Base-by-base conservation (phyloP, 2,329 filamentous ascomycete genomes). In the Raffaelea ambrosiae region DNA sequence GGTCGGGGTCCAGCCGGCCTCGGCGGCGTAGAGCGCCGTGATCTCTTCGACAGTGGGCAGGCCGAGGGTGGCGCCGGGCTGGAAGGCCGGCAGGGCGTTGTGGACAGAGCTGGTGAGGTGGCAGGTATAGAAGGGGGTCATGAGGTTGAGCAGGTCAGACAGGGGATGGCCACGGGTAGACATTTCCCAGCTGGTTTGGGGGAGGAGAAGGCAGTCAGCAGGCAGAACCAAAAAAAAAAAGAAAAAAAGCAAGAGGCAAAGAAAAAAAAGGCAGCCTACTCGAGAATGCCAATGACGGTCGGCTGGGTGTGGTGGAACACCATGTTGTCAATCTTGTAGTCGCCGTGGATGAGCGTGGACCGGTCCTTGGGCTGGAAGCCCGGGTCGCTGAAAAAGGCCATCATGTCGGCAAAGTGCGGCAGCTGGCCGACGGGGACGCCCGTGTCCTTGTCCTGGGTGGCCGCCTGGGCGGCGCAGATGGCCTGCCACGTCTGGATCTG, bases 81-180 rank as follows among this genome's bases (percentile, higher is more conserved):
- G 66, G 66, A 91, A 91, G 18, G 68, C 73, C 20, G 62, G 59
- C 53, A 67, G 53, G 59, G 63, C 53, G 53, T 59, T 55, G 53
- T 58, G 51, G 49, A 60, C 51, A 41, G 46, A 26, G 20, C 54
- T 29, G 26, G 26, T 18, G 46, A 66, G 56, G 31, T 54, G 55
- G 26, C 64, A 65, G 31, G 62, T 65, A 64, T 71, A 57, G 56
- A 69, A 77, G 9, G 74, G 74, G 8, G 69, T 70, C 22, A 83
- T 64, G 18, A 97, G 72, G 66, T 97, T 97, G 64, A 83, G 83
- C 38, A 97, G 71, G 63, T 98, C 93, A 5, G 86, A 91, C 20
- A 97, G 77, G 1, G 93, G 93, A 64, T 98, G 91, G n/a, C 93
- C 93, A 47, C 96, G 83, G 0, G 93, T 97, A 33, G 88, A 89